Evolutionary conservation across 1,284 basidiomycete genomes (phyloP), one percentile per base, ranked within the genome.

Genomic region (Puccinia novopanici): DNA sequence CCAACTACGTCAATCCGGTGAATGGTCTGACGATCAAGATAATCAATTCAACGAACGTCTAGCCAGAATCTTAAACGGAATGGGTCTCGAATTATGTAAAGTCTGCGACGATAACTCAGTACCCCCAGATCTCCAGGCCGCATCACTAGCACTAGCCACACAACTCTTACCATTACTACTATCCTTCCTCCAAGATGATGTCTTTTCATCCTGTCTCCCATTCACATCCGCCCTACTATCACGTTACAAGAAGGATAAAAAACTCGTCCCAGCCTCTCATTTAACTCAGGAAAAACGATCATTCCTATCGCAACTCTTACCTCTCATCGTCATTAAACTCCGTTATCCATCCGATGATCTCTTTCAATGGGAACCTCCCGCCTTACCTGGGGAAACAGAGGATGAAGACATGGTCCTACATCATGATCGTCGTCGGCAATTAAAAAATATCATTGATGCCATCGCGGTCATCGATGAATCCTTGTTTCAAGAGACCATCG

Each of bases 361-460:
- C 30, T 89, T 93, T 86, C 96, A 94, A 84, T 99, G 98, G 98
- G 92, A 93, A 75, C 89, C 90, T 82, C 91, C 91, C 0, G 90
- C 89, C 4, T 92, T 95, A 84, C 91, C 91, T 9, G 90, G 91
- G 52, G 93, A 95, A 83, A 89, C 91, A 65, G 94, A 96, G 75
- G 94, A 95, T 80, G 96, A 98, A 81, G 95, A 96, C 82, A 89
- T 90, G 81, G 90, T 89, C 30, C 91, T 91, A 67, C 98, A 99
- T 84, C 91, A 93, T 81, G 90, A 90, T 80, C 89, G 98, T 86
- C 91, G 97, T 83, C 93, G 92, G 91, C 93, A 94, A 83, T 87
- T 96, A 75, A 90, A 93, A 83, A 90, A 89, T 45, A 91, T 95
- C 84, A 89, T 92, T 87, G 93, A 95, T 84, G 91, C 92, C 2